Conservation (phyloP, 2,329 filamentous ascomycete genomes). For the Hymenoscyphus occultus region DNA sequence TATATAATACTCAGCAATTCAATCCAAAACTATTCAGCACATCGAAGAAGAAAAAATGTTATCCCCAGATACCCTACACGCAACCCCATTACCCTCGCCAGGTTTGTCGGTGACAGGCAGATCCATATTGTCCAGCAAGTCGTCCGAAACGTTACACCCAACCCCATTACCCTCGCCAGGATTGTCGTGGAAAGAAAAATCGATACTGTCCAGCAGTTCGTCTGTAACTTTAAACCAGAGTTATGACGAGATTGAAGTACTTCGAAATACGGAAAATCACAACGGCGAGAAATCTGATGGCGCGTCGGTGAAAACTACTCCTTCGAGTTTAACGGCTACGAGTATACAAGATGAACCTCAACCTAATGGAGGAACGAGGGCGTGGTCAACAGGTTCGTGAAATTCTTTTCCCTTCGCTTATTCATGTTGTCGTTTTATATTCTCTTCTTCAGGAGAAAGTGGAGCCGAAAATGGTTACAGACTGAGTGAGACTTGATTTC, state of each 20-base stretch:
- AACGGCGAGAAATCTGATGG: not conserved
- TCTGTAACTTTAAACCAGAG: not conserved
- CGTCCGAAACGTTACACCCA: not conserved
- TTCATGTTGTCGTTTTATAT: not conserved
- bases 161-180: not conserved
- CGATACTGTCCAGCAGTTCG: not conserved
- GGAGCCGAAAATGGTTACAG: not conserved
- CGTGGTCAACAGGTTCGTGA: constrained; percentile 33
- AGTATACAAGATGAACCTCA: constrained; percentile 35
- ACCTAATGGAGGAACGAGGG: constrained; percentile 33
- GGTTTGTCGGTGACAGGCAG: not conserved
- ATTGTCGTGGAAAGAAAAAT: not conserved
- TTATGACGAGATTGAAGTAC: not conserved
- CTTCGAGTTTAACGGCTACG: constrained; percentile 28
- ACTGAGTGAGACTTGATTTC: not conserved
- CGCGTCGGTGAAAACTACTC: constrained; percentile 8
- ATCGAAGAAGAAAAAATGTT: not conserved
- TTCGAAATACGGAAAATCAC: not conserved
- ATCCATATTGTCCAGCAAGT: no score
- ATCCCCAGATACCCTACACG: not conserved
- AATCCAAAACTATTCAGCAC: not conserved
- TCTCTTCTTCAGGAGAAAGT: not conserved
- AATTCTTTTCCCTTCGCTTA: constrained; percentile 3
- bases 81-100: not conserved
- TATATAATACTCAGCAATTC: not conserved